Conservation (phyloP, 2,329 filamentous ascomycete species). For the Falciphora oryzae region DNA sequence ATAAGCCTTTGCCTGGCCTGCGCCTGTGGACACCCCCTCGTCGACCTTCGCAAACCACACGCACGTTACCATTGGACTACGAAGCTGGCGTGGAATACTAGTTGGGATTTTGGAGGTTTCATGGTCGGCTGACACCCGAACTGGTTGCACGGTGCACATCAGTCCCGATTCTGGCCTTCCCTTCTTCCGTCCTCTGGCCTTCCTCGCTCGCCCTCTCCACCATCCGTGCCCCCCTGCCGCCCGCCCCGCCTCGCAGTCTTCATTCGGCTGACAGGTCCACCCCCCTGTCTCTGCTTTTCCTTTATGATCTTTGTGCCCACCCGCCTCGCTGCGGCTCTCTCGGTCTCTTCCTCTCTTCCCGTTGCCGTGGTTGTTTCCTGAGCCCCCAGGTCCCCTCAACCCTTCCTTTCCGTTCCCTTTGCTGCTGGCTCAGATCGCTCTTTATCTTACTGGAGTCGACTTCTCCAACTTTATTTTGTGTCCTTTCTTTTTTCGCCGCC, state of each 20-base stretch:
- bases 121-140: conserved; percentile 34
- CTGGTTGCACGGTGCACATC: conserved; percentile 20
- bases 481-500: conserved; percentile 5
- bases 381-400: conserved; percentile 28
- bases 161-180: conserved; percentile 12
- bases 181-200: not conserved
- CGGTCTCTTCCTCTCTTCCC: conserved; percentile 20
- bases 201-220: conserved; percentile 7
- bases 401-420: conserved; percentile 34
- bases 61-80: not conserved
- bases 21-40: not conserved
- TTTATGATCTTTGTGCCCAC: conserved; percentile 35
- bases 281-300: conserved; percentile 12
- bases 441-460: conserved; percentile 33
- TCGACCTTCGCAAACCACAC: not conserved
- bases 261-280: conserved; percentile 2
- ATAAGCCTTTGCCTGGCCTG: not conserved
- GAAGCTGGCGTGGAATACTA: not conserved
- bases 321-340: conserved; percentile 14
- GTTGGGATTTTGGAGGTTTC: conserved; percentile 24
- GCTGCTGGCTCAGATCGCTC: conserved; percentile 58
- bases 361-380: conserved; percentile 29
- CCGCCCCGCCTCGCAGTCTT: not conserved
- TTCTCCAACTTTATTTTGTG: conserved; percentile 22
- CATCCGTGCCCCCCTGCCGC: not conserved